Conservation (phyloP, 192 early-diverging fungal genomes). For the Rhizophagus prolifer region DNA sequence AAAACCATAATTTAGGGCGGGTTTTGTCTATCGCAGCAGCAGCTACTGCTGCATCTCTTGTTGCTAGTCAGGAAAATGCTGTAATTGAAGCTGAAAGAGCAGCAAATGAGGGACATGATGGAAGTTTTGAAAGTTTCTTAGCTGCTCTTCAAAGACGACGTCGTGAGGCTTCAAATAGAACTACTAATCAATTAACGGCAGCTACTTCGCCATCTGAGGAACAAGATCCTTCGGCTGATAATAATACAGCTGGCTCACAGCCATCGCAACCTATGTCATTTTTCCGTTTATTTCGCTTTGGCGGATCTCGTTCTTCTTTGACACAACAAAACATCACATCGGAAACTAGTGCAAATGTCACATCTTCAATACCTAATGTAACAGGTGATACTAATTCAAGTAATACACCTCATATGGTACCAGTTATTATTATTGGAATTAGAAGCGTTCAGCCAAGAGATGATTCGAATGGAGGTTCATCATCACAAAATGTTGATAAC, state of each 20-base stretch:
- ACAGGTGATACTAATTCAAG: neutral
- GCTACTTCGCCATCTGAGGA: constrained; percentile 1
- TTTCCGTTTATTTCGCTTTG: constrained; percentile 20
- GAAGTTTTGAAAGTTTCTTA: constrained; percentile 24
- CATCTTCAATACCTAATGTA: neutral
- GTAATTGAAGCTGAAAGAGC: constrained; percentile 25
- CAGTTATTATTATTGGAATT: constrained; percentile 23
- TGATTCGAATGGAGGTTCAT: neutral
- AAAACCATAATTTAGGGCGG: neutral
- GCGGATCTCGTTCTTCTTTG: constrained; percentile 11
- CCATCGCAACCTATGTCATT: constrained; percentile 16
- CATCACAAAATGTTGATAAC: neutral
- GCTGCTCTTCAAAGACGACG: constrained; percentile 19
- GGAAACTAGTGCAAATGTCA: neutral
- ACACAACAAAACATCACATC: neutral
- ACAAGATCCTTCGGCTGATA: neutral
- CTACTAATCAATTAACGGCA: constrained; percentile 3
- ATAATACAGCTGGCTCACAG: neutral
- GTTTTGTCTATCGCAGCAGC: constrained; percentile 17
- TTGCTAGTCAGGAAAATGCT: constrained; percentile 22
- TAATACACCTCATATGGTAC: constrained; percentile 21
- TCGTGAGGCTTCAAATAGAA: constrained; percentile 9
- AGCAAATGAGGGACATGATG: constrained; percentile 15
- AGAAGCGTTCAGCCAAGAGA: constrained; percentile 11
- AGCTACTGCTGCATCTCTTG: constrained; percentile 15